A percentile compares a stretch with the other conserved stretches of the same genome.
Conservation (phyloP, 352 stramenopile genomes). For the Pythium sp. region DNA sequence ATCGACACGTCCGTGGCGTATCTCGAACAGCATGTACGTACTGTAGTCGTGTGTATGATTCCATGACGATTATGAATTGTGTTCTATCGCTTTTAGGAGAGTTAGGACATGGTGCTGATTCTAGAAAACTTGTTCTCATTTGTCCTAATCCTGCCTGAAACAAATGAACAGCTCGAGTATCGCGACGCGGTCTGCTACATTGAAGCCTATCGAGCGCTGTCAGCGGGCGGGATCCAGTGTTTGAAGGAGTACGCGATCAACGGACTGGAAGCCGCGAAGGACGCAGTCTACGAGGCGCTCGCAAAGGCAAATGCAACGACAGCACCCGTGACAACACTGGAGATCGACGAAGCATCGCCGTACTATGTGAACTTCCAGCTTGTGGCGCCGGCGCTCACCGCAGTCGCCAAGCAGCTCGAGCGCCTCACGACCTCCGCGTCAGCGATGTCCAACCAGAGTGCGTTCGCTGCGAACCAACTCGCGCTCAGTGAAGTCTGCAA, state of each 20-base stretch:
- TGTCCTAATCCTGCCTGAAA: not conserved
- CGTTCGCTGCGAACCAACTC: conserved; percentile 39
- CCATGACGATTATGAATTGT: not conserved
- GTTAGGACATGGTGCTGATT: not conserved
- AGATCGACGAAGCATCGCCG: conserved; percentile 66
- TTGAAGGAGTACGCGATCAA: conserved; percentile 73
- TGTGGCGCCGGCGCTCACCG: conserved; percentile 53
- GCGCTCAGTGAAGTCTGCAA: conserved; percentile 52
- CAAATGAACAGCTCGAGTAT: conserved; percentile 47
- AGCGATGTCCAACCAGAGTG: conserved; percentile 22
- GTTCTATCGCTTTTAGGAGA: not conserved
- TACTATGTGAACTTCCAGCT: conserved; percentile 83
- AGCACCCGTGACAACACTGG: conserved; percentile 12
- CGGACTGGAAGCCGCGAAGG: conserved; percentile 59
- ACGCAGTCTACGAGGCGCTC: conserved; percentile 60
- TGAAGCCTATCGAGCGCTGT: conserved; percentile 65
- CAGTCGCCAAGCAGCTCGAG: conserved; percentile 62
- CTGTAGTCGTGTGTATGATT: not conserved
- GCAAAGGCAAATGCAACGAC: conserved; percentile 23
- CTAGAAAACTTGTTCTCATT: not conserved
- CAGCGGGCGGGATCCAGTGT: conserved; percentile 55
- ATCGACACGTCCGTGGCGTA: conserved; percentile 69
- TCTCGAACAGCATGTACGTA: conserved; percentile 65
- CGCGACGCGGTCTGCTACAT: conserved; percentile 71
- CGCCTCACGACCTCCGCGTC: conserved; percentile 26